Conservation (phyloP, 192 early-diverging fungal species). For the Thoreauomyces humboldtii region DNA sequence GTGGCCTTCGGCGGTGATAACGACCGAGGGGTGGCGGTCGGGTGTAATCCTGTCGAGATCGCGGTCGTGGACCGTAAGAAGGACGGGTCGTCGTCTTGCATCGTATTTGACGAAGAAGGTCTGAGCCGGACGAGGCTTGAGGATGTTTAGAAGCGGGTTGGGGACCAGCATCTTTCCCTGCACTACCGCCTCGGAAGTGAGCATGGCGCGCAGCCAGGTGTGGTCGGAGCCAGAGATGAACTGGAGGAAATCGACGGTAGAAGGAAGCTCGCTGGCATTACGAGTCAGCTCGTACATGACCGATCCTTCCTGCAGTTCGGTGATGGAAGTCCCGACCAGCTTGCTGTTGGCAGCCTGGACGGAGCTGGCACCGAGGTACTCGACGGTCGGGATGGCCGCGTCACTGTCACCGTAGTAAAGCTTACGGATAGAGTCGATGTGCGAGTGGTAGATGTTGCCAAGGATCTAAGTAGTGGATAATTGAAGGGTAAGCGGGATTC, state of each 20-base stretch:
- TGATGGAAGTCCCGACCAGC: slow-evolving; percentile 41
- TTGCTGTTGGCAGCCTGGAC: slow-evolving; percentile 34
- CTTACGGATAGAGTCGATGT: slow-evolving; percentile 71
- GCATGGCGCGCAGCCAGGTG: slow-evolving; percentile 82
- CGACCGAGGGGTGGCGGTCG: slow-evolving; percentile 40
- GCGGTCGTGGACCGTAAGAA: slow-evolving; percentile 44
- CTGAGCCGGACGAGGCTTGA: slow-evolving; percentile 45
- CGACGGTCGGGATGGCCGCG: slow-evolving; percentile 68
- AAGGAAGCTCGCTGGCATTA: slow-evolving; percentile 53
- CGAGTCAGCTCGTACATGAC: slow-evolving; percentile 61
- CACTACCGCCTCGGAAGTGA: slow-evolving; percentile 73
- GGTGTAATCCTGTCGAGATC: slow-evolving; percentile 37
- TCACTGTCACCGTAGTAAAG: slow-evolving; percentile 67
- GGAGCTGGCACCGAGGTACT: slow-evolving; percentile 65
- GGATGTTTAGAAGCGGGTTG: slow-evolving; percentile 46
- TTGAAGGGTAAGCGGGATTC: too few species aligned
- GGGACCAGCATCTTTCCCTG: slow-evolving; percentile 57
- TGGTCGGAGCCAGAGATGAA: slow-evolving; percentile 68
- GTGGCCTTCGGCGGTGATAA: slow-evolving; percentile 42
- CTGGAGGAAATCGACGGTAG: slow-evolving; percentile 64
- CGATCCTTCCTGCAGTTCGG: slow-evolving; percentile 35
- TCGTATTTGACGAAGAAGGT: slow-evolving; percentile 47
- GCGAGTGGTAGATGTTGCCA: slow-evolving; percentile 76
- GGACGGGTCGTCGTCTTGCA: slow-evolving; percentile 34
- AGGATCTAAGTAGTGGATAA: slow-evolving; percentile 69